Conservation (phyloP, 176 grass and related monocot species). For the Microstegium vimineum region DNA sequence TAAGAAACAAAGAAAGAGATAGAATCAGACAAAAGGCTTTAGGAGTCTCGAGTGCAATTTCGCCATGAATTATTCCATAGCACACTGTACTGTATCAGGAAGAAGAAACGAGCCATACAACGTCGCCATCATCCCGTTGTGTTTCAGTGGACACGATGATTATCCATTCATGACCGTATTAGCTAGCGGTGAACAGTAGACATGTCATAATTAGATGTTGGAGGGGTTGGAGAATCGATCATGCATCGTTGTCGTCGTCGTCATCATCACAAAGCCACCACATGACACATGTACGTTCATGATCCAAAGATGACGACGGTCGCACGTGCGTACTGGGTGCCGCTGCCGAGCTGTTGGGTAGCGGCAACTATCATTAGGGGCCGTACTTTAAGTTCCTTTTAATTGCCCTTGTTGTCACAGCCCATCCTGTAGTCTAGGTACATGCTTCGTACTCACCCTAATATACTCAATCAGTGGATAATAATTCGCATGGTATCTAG, state of each 20-base stretch:
- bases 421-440: background rate
- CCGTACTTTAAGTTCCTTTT: background rate
- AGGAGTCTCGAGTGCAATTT: background rate
- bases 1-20: no score
- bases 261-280: background rate
- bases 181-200: background rate
- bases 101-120: background rate
- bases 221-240: background rate
- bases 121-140: background rate
- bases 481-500: background rate
- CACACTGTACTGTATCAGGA: background rate
- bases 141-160: constrained; percentile 30
- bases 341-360: background rate
- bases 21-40: no score
- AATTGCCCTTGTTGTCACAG: background rate
- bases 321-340: constrained; percentile 22
- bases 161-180: constrained; percentile 15
- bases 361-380: constrained; percentile 17
- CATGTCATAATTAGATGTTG: constrained; percentile 2
- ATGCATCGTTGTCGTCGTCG: background rate
- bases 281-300: background rate
- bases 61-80: background rate
- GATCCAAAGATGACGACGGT: background rate
- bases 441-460: background rate
- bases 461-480: background rate